A percentile compares a stretch with the other conserved stretches of the same genome.
phyloP scores from a whole-genome alignment of 2,329 filamentous ascomycete genomes.

The Chaetomium sp. region DNA sequence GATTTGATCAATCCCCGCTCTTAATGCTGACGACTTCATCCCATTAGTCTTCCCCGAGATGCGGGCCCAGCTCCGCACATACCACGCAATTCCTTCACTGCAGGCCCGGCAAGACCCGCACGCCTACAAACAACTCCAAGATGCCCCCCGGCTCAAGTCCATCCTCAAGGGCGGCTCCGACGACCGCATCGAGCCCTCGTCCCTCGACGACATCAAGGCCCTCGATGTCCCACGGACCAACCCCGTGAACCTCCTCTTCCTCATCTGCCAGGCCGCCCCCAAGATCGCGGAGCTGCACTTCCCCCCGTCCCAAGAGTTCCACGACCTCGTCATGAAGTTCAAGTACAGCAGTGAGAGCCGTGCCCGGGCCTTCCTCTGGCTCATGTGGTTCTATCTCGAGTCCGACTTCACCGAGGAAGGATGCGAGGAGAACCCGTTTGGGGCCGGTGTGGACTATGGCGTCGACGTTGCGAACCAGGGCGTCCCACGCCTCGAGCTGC shows the following conservation, averaged over 20 bases:
- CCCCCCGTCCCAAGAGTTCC: constrained; percentile 77
- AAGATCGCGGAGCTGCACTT: constrained; percentile 95
- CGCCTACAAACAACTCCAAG: constrained; percentile 95
- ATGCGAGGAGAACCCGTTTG: constrained; percentile 86
- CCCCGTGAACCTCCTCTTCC: constrained; percentile 93
- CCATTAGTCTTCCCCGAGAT: constrained; percentile 91
- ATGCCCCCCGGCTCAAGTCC: constrained; percentile 90
- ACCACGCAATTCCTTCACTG: constrained; percentile 93
- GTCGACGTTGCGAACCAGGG: constrained; percentile 60
- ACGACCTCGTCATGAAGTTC: constrained; percentile 90
- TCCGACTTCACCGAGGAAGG: constrained; percentile 88
- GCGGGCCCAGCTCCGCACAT: constrained; percentile 94
- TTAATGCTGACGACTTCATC: constrained; percentile 23
- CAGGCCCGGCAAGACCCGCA: constrained; percentile 93
- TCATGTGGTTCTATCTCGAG: constrained; percentile 99
- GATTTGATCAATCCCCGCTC: neutral
- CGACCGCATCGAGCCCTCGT: constrained; percentile 75
- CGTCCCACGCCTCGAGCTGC: constrained; percentile 58
- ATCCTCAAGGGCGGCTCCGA: constrained; percentile 96
- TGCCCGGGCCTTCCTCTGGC: constrained; percentile 85
- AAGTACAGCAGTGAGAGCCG: constrained; percentile 75
- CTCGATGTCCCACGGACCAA: constrained; percentile 70
- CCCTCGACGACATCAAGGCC: constrained; percentile 74
- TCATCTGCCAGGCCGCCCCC: constrained; percentile 81
- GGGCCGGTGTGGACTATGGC: constrained; percentile 60